Base-by-base conservation (phyloP, 805 yeast genomes). In the Yarrowia sp. region DNA sequence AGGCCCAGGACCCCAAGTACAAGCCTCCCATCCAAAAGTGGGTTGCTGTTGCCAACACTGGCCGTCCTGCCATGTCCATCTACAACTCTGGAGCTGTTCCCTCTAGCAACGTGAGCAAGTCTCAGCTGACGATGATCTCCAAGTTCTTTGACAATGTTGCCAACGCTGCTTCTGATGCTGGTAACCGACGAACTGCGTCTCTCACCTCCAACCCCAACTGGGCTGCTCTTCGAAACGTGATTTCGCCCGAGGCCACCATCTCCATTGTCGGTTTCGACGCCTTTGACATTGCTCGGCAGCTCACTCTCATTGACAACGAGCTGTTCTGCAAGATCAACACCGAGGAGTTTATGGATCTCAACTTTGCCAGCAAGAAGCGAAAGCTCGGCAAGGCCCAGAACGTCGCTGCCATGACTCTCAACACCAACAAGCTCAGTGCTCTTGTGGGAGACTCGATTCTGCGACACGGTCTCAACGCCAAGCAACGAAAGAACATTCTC, bases 391-490 rank as follows among this genome's bases (percentile, higher is more conserved):
- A 73, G 14, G 73, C 80, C 5, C 80, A 78, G 8, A 70, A 77
- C 66, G 77, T 79, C 3, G 75, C 70, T 1, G 72, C 73, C 59
- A 72, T 78, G 67, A 72, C 78, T 0, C 63, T 69, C 36, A 69
- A 72, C 58, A 70, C 79, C 22, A 79, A 79, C 73, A 77, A 77
- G 61, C 68, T 79, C 45, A 71, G 77, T 15, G 76, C 81, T 10
- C 77, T 77, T 71, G 79, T 79, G 8, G 78, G 79, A 12, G 79
- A 77, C 58, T 73, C 79, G 5, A 73, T 79, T 59, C 68, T 79
- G 42, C 71, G 73, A 7, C 73, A 71, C 22, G 76, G 74, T 19
- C 59, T 76, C 61, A 69, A 70, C 26, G 67, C 71, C 49, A 77
- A 77, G 69, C 72, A 72, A 41, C 75, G 81, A 40, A 72, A 74